Evolutionary conservation across 2,329 filamentous ascomycete species (phyloP).

Genomic region (Penicillium sp.): DNA sequence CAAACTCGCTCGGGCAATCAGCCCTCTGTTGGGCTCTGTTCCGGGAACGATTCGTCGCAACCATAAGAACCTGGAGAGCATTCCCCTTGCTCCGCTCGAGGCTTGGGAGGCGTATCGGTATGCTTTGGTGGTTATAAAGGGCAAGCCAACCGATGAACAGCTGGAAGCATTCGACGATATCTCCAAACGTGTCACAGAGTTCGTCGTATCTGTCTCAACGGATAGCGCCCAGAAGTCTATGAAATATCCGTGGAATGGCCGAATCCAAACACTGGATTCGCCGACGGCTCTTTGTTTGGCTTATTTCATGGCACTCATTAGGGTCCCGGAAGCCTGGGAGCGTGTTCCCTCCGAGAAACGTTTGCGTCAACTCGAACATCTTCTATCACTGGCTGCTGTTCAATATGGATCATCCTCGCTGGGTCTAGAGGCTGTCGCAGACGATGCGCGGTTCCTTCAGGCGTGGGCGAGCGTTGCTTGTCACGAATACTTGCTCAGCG

Average conservation of each 20-base stretch:
- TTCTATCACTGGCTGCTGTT: slow-evolving; percentile 30
- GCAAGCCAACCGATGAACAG: slow-evolving; percentile 16
- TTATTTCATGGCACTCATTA: slow-evolving; percentile 33
- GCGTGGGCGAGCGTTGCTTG: slow-evolving; percentile 38
- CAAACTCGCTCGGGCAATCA: slow-evolving; percentile 17
- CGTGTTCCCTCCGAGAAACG: slow-evolving; percentile 29
- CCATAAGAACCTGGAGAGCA: slow-evolving; percentile 24
- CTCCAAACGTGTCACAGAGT: slow-evolving; percentile 23
- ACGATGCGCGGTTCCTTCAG: slow-evolving; percentile 32
- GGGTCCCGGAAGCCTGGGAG: slow-evolving; percentile 28
- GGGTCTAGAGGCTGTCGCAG: slow-evolving; percentile 24
- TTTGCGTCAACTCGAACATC: slow-evolving; percentile 29
- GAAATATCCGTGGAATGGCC: slow-evolving; percentile 36
- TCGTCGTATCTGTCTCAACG: slow-evolving; percentile 22
- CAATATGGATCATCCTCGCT: slow-evolving; percentile 25
- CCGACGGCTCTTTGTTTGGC: slow-evolving; percentile 30
- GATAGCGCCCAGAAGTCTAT: slow-evolving; percentile 25
- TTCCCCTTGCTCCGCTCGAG: slow-evolving; percentile 29
- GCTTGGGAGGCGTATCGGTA: slow-evolving; percentile 38
- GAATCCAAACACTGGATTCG: slow-evolving; percentile 32
- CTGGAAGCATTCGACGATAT: slow-evolving; percentile 24
- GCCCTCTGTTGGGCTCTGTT: slow-evolving; percentile 26
- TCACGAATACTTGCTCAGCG: slow-evolving; percentile 37
- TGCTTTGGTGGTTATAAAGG: slow-evolving; percentile 25
- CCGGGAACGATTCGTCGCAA: slow-evolving; percentile 28